A percentile compares a stretch with the other conserved stretches of the same genome.
Conservation (phyloP, 2,329 filamentous ascomycete genomes). For the Macrophomina phaseolina region DNA sequence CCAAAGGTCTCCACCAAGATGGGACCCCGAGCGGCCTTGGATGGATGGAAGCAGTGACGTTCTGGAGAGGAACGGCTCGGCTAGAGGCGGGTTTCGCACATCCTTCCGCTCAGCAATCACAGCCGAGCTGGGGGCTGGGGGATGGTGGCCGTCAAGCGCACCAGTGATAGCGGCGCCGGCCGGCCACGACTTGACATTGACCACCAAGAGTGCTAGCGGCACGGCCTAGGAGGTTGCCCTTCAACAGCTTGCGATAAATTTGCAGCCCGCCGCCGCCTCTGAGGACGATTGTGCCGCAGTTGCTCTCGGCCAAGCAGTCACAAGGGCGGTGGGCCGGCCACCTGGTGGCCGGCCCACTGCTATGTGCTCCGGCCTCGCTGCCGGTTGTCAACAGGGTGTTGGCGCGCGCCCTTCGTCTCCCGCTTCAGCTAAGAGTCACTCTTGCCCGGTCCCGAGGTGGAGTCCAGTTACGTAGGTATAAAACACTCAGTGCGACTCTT, state of each 20-base stretch:
- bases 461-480: conserved; percentile 14
- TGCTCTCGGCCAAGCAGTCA: not conserved
- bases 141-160: not conserved
- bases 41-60: not conserved
- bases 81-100: not conserved
- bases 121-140: not conserved
- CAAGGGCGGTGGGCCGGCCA: conserved; percentile 6
- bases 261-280: not conserved
- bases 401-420: conserved; percentile 13
- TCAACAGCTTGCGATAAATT: not conserved
- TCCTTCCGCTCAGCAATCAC: not conserved
- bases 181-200: not conserved
- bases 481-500: not conserved
- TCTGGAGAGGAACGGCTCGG: not conserved
- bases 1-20: not conserved
- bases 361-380: not conserved
- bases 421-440: conserved; percentile 21
- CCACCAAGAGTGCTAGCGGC: not conserved
- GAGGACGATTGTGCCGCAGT: not conserved
- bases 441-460: not conserved
- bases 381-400: not conserved
- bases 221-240: not conserved
- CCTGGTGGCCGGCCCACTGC: not conserved
- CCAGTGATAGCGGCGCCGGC: not conserved
- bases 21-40: not conserved